Evolutionary conservation across 805 yeast species (phyloP).

Genomic region (Vanderwaltozyma yarrowii): DNA sequence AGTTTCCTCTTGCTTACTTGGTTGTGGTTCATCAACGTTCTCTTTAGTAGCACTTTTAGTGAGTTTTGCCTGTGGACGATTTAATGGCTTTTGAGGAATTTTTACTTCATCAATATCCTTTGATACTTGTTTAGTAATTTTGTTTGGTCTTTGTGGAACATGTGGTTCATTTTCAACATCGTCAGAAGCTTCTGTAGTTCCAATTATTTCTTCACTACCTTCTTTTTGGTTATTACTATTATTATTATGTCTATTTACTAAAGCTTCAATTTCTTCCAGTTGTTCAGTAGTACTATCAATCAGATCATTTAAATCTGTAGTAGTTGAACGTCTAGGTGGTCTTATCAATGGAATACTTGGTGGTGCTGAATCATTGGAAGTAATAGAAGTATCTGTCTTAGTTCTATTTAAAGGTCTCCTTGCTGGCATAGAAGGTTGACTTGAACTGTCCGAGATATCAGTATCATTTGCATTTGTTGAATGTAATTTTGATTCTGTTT

Average conservation of each 20-base stretch:
- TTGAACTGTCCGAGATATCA: too few species aligned
- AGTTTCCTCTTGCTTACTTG: too few species aligned
- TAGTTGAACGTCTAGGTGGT: conserved; percentile 5
- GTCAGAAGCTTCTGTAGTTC: too few species aligned
- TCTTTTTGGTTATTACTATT: too few species aligned
- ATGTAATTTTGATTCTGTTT: too few species aligned
- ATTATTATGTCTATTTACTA: background rate
- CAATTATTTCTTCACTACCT: background rate
- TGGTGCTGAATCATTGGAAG: background rate
- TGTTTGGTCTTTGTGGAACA: conserved; percentile 9
- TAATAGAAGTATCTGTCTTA: conserved; percentile 1
- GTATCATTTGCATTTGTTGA: too few species aligned
- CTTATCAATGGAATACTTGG: conserved; percentile 6
- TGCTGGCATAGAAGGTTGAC: conserved; percentile 2
- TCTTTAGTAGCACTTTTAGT: too few species aligned
- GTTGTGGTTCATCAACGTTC: too few species aligned
- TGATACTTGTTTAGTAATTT: background rate
- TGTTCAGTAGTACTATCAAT: conserved; percentile 8
- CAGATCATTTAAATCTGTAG: conserved; percentile 7
- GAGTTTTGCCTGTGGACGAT: too few species aligned
- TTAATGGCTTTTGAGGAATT: too few species aligned
- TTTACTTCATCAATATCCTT: too few species aligned
- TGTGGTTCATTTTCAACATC: background rate
- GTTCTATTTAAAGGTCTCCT: conserved; percentile 5
- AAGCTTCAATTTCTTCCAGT: conserved; percentile 8